These are phyloP conservation scores for Monosporascus ibericus DNA, from an alignment of 2,329 filamentous ascomycete genomes.

Conservation along the genomic window DNA sequence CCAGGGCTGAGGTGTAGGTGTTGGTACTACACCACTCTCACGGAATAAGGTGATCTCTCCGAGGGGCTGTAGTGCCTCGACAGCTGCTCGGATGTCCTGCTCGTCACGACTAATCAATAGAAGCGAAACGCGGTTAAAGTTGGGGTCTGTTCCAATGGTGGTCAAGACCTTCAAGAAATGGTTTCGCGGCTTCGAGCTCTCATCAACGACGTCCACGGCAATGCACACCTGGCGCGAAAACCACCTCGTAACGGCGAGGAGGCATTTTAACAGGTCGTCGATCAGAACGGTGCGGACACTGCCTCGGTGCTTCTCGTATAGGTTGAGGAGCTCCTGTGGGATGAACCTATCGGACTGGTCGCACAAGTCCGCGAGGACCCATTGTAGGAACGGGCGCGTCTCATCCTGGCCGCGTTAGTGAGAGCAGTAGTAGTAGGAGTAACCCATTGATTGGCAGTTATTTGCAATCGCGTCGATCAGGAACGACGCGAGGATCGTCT, in stretches of 20 bases:
- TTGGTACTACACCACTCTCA: background rate
- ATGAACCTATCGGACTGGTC: slow-evolving; percentile 10
- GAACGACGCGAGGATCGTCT: slow-evolving; percentile 23
- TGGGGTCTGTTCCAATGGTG: slow-evolving; percentile 13
- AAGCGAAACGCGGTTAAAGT: slow-evolving; percentile 19
- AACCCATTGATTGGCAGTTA: slow-evolving; percentile 9
- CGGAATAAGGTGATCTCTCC: background rate
- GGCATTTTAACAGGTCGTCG: slow-evolving; percentile 12
- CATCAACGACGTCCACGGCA: slow-evolving; percentile 25
- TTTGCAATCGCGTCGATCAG: slow-evolving; percentile 16
- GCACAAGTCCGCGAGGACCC: slow-evolving; percentile 19
- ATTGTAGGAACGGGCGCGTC: slow-evolving; percentile 19
- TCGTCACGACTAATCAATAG: slow-evolving; percentile 25
- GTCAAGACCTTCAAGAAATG: slow-evolving; percentile 16
- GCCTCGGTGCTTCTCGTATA: background rate
- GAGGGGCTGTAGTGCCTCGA: slow-evolving; percentile 1
- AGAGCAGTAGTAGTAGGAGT: slow-evolving; percentile 27
- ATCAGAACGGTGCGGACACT: slow-evolving; percentile 3
- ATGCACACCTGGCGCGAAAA: slow-evolving; percentile 17
- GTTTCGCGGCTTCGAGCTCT: slow-evolving; percentile 16
- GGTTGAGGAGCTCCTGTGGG: slow-evolving; percentile 9
- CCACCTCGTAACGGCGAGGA: slow-evolving; percentile 12
- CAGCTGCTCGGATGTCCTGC: slow-evolving; percentile 15
- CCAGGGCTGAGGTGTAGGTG: background rate
- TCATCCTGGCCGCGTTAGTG: slow-evolving; percentile 22